Evolutionary conservation across 371 early-diverging fungal genomes (phyloP), one percentile per base, ranked within the genome.

Genomic region (Mucor circinelloides): DNA sequence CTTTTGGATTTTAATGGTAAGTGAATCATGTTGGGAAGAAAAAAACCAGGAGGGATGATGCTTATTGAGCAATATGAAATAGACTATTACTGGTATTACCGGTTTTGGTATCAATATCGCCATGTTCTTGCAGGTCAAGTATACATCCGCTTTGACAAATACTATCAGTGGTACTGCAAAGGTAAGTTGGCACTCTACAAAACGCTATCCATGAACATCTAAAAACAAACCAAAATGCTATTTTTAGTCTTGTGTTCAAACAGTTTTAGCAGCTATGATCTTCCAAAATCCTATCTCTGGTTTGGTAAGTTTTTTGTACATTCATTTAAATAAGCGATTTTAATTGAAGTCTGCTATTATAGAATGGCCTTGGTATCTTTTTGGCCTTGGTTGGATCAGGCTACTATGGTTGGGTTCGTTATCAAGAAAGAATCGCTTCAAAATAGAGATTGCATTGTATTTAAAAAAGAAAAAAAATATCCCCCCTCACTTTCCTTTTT

Each of bases 131-230:
- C 89, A 89, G 78, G 89, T 91, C 82, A 91, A 90, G 80, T 87
- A 85, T 63, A 91, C 91, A 3, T 87, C 91, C n/a, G 89, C 91
- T 28, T 72, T 91, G 69, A 91, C 91, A 25, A 90, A 88, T 71
- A 91, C 90, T n/a, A 90, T 91, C 71, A 89, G 89, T 28, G 91
- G 91, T n/a, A 91, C 91, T 40, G 90, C 91, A 57, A 91, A 91
- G 78, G 75, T 78, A 71, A 60, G 3, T 46, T 12, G 46, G 36
- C 21, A 55, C 19, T 40, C 25, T 2, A 21, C 8, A 50, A 25
- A 8, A 23, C 10, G 10, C 8, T 50, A 50, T 25, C 9, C 23
- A 48, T 50, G 1, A 50, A 3, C 2, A 30, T 55, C 52, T 52
- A 52, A 52, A 25, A 52, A 52, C 27, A 25, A 55, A 30, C 28